Evolutionary conservation across 176 grass and related monocot genomes (phyloP).

Genomic region (Elymus sibiricus): DNA sequence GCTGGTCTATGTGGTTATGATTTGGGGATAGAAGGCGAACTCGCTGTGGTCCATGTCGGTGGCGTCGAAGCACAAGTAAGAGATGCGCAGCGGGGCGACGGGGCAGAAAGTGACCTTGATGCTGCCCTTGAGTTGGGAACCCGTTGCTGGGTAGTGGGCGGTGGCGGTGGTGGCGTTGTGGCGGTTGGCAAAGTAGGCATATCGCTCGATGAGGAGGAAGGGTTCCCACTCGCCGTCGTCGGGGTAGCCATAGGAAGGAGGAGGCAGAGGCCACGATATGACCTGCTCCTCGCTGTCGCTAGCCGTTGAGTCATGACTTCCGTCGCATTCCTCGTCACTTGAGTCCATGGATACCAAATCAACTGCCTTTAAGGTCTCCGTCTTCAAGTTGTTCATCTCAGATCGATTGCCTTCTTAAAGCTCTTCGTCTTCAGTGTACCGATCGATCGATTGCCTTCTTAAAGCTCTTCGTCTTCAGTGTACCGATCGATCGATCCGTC

Average conservation of each 20-base stretch:
- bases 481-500: no score
- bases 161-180: slow-evolving; percentile 3
- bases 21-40: background rate
- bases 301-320: background rate
- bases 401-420: background rate
- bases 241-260: background rate
- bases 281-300: background rate
- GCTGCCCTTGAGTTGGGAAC: background rate
- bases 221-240: background rate
- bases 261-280: background rate
- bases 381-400: background rate
- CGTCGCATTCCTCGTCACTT: background rate
- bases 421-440: no score
- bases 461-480: no score
- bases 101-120: no score
- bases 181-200: background rate
- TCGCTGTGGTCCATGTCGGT: background rate
- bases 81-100: no score
- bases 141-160: background rate
- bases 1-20: background rate
- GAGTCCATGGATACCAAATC: background rate
- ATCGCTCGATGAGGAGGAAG: background rate
- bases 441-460: background rate
- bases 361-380: no score
- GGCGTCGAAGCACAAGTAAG: no score